phyloP scores from a whole-genome alignment of 2,329 filamentous ascomycete genomes.

The Penicillium sclerotigenum region DNA sequence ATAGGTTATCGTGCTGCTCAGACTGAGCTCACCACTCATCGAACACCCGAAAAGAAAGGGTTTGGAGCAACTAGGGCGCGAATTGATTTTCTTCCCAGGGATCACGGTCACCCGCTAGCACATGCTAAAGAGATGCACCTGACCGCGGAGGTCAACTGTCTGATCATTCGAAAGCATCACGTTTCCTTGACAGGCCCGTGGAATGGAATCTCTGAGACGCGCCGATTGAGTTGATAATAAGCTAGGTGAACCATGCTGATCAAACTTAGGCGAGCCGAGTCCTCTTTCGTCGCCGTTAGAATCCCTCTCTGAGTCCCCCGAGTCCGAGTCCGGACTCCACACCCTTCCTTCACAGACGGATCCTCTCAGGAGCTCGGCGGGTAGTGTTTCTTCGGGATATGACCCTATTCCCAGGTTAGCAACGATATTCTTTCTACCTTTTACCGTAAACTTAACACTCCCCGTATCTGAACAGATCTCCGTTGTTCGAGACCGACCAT shows the following conservation, averaged over 20 bases:
- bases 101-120: background rate
- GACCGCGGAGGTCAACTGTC: conserved; percentile 14
- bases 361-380: conserved; percentile 71
- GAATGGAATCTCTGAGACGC: conserved; percentile 11
- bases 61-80: background rate
- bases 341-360: conserved; percentile 52
- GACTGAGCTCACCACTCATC: background rate
- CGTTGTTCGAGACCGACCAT: conserved; percentile 85
- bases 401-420: conserved; percentile 72
- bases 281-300: conserved; percentile 40
- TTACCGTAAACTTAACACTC: conserved; percentile 9
- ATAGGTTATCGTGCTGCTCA: background rate
- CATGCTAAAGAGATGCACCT: conserved; percentile 15
- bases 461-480: conserved; percentile 56
- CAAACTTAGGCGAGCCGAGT: conserved; percentile 37
- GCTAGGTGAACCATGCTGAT: conserved; percentile 18
- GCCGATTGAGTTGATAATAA: conserved; percentile 12
- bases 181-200: conserved; percentile 9
- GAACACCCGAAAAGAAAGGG: background rate
- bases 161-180: conserved; percentile 22
- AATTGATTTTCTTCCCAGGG: background rate
- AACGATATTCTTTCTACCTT: background rate
- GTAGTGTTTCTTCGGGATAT: conserved; percentile 65
- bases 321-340: conserved; percentile 41
- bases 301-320: conserved; percentile 36